These are phyloP conservation scores for Neurospora crassa DNA, from an alignment of 2,329 filamentous ascomycete genomes.

Conservation along the genomic window DNA sequence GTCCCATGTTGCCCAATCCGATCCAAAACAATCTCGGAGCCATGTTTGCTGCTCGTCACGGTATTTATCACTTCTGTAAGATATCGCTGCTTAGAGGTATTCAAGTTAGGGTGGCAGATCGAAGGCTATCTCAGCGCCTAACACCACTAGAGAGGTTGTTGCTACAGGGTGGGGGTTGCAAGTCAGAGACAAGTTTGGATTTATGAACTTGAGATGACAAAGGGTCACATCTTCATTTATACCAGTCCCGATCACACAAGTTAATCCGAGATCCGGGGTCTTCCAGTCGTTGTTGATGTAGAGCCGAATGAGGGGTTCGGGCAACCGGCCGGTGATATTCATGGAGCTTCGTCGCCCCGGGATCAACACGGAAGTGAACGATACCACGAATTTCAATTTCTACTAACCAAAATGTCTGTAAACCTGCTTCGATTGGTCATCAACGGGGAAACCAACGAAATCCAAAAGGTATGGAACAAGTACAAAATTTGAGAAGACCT, in stretches of 20 bases:
- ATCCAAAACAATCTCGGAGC: slow-evolving; percentile 62
- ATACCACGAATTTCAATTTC: background rate
- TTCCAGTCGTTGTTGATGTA: background rate
- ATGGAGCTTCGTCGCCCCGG: background rate
- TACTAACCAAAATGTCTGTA: background rate
- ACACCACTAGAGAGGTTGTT: background rate
- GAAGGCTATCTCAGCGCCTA: background rate
- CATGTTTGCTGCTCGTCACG: slow-evolving; percentile 28
- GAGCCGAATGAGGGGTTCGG: background rate
- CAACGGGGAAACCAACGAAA: background rate
- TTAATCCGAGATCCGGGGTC: background rate
- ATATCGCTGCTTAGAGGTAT: background rate
- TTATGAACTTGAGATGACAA: background rate
- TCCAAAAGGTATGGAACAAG: background rate
- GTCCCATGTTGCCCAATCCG: slow-evolving; percentile 81
- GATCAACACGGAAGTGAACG: background rate
- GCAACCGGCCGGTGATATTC: background rate
- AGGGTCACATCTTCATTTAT: background rate
- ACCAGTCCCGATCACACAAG: background rate
- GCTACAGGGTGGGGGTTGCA: background rate
- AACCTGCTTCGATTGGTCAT: background rate
- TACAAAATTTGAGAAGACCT: background rate
- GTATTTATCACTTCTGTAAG: background rate
- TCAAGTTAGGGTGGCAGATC: background rate
- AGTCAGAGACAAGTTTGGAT: background rate